Percentiles rank a stretch among this genome's conserved stretches.
phyloP scores from a whole-genome alignment of 192 early-diverging fungal genomes.

The Kappamyces sp. region DNA sequence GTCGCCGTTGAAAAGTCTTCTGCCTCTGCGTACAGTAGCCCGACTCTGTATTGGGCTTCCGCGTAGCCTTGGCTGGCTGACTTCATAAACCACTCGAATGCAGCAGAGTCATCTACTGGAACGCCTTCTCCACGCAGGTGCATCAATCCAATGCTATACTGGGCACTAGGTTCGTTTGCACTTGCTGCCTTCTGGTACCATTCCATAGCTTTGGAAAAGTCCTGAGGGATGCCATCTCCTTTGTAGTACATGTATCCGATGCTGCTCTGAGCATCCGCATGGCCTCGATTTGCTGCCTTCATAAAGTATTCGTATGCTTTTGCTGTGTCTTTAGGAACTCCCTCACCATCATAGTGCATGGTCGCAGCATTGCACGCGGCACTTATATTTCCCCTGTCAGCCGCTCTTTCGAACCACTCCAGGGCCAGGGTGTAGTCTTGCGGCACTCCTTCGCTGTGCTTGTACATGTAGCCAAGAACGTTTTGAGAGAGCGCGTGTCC shows the following conservation, averaged over 20 bases:
- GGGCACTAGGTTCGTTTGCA: slow-evolving; percentile 7
- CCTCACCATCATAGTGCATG: slow-evolving; percentile 20
- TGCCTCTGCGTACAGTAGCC: slow-evolving; percentile 4
- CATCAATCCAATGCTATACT: slow-evolving; percentile 11
- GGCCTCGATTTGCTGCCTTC: slow-evolving; percentile 16
- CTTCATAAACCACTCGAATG: slow-evolving; percentile 14
- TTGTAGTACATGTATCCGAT: background rate
- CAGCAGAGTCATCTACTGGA: too few relatives aligned
- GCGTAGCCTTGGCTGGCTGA: slow-evolving; percentile 11
- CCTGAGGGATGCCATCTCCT: too few relatives aligned
- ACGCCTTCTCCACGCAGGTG: too few relatives aligned
- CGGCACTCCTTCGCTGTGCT: slow-evolving; percentile 14
- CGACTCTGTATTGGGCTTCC: slow-evolving; percentile 4
- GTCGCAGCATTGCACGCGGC: slow-evolving; percentile 23
- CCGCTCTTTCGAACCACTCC: slow-evolving; percentile 18
- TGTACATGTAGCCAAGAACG: slow-evolving; percentile 20
- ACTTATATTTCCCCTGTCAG: slow-evolving; percentile 7
- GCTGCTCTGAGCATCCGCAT: slow-evolving; percentile 10
- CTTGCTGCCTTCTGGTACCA: slow-evolving; percentile 18
- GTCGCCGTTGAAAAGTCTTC: too few relatives aligned
- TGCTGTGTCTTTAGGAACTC: slow-evolving; percentile 10
- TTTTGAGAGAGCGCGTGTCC: slow-evolving; percentile 9
- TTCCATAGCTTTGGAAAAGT: slow-evolving; percentile 16
- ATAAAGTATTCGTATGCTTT: slow-evolving; percentile 20
- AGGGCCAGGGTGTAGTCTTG: slow-evolving; percentile 18